Percentiles rank a stretch among this genome's conserved stretches.
Evolutionary conservation across 768 basidiomycete genomes (phyloP).

Genomic region (Rubroboletus pulcherrimus): DNA sequence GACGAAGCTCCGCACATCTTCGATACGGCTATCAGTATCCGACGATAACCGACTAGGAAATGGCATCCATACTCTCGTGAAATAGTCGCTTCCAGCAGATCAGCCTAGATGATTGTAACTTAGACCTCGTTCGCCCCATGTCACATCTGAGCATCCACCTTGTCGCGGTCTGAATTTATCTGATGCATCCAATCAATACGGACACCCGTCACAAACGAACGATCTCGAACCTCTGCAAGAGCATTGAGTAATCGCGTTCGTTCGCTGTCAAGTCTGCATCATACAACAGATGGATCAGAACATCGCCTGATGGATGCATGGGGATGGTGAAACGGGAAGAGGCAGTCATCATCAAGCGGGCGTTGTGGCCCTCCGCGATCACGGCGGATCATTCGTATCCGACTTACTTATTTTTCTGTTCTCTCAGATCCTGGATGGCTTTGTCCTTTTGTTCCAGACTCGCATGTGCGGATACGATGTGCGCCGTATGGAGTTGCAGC

Average conservation of each 20-base stretch:
- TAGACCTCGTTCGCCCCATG: conserved; percentile 2
- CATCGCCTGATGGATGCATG: conserved; percentile 1
- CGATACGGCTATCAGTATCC: conserved; percentile 8
- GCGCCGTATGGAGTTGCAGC: conserved; percentile 81
- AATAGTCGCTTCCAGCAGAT: conserved; percentile 63
- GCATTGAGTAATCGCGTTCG: conserved; percentile 62
- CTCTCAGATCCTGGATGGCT: conserved; percentile 74
- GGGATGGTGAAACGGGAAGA: neutral
- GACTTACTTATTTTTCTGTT: conserved; percentile 80
- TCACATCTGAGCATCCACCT: conserved; percentile 34
- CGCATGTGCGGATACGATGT: conserved; percentile 80
- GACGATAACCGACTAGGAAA: conserved; percentile 1
- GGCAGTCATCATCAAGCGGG: neutral
- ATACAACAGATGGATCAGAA: conserved; percentile 12
- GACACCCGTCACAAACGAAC: conserved; percentile 1
- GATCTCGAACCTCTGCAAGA: conserved; percentile 58
- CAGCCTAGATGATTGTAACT: conserved; percentile 41
- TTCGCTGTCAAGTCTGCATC: conserved; percentile 68
- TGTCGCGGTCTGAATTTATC: conserved; percentile 83
- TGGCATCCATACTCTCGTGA: conserved; percentile 56
- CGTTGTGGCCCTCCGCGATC: neutral
- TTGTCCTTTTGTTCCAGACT: conserved; percentile 74
- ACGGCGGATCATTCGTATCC: conserved; percentile 1
- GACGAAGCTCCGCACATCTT: conserved; percentile 65
- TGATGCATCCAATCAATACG: conserved; percentile 27